Evolutionary conservation across 139 green algal genomes (phyloP).

Genomic region (Tetraselmis chui): DNA sequence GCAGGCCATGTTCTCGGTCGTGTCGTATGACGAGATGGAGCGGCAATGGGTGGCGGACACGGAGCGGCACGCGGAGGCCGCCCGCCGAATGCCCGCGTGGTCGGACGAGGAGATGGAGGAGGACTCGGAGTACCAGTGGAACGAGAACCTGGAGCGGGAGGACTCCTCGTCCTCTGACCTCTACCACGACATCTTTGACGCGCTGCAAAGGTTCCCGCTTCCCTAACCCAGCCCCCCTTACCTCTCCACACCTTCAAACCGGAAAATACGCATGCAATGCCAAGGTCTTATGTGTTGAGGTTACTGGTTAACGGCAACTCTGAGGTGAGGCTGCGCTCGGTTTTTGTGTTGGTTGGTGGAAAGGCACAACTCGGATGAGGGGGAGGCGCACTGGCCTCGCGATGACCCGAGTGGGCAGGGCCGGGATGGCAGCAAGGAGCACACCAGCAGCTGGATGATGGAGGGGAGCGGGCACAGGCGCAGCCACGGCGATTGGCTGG

Average conservation of each 20-base stretch:
- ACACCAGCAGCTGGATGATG: background rate
- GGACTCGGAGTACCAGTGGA: no score
- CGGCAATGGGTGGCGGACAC: background rate
- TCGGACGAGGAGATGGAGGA: background rate
- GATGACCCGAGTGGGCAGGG: background rate
- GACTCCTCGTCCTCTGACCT: background rate
- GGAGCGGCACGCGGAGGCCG: background rate
- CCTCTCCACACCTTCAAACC: no score
- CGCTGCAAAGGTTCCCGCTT: background rate
- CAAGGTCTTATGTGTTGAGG: no score
- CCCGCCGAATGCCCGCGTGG: background rate
- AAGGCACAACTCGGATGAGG: no score
- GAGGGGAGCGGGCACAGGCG: background rate
- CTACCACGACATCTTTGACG: background rate
- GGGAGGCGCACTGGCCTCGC: background rate
- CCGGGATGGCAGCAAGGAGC: background rate
- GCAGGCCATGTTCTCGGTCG: background rate
- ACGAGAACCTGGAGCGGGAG: background rate
- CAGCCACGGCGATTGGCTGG: background rate
- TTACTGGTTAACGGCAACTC: no score
- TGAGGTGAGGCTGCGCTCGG: no score
- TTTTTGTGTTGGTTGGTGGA: no score
- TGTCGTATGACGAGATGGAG: background rate
- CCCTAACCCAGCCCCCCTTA: no score
- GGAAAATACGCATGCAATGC: no score